Base-by-base conservation (phyloP, 176 grass and related monocot genomes). In the Eragrostis curvula region DNA sequence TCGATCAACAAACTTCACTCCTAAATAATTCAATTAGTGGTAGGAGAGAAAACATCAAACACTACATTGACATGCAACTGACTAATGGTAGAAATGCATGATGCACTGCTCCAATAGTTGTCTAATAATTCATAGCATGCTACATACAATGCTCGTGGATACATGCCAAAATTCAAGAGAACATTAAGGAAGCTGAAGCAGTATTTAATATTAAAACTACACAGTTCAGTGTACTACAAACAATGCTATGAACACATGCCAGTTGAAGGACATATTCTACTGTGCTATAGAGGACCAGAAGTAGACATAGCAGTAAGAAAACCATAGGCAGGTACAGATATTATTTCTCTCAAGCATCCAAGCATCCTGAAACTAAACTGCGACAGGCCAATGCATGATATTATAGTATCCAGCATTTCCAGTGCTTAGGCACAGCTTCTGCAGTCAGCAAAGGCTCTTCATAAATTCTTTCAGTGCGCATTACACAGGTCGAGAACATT, bases 11-110 rank as follows among this genome's bases (percentile, higher is more conserved):
- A 40, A 57, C 46, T 25, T 72, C 68, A 43, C 18, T 49, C 17
- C 47, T 75, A 25, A 11, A 24, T 43, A 78, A 71, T 52, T 70
- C 20, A 29, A 75, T 30, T 78, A 29, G 18, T 39, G 68, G 7
- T 68, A 69, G 49, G 27, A 84, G 17, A 60, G 2, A 67, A 79
- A 79, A 74, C 27, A 61, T 46, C 52, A 68, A 89, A 20, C 61
- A 36, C 7, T 39, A 48, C 46, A 81, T 16, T 36, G 46, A 65
- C 12, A 85, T 80, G 60, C 10, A 63, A 75, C 24, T 70, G 42
- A 73, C 9, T 64, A 4, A 36, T 36, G 2, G 23, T 8, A 13
- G 24, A 75, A 69, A 16, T 51, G 42, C 51, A 82, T 70, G 9
- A 60, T 39, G 13, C 10, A 48, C 42, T 72, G 67, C 41, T 66